phyloP scores from a whole-genome alignment of 2,329 filamentous ascomycete genomes.

The Fusarium oligoseptatum region DNA sequence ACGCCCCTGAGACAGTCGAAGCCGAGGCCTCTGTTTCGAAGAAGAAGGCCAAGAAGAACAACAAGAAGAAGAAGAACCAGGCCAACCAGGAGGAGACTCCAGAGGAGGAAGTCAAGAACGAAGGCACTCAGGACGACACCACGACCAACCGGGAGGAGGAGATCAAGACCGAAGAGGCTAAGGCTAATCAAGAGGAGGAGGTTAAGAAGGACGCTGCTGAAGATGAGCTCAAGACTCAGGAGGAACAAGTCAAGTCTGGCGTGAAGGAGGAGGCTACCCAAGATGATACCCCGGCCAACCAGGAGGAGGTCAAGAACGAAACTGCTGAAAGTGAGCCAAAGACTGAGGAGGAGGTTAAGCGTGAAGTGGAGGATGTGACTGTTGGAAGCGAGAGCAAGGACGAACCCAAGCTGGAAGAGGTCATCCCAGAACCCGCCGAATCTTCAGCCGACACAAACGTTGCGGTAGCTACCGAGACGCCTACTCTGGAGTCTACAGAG shows the following conservation, averaged over 20 bases:
- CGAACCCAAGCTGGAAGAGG: slow-evolving; percentile 3
- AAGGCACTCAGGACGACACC: background rate
- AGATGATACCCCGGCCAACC: background rate
- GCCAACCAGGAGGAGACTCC: slow-evolving; percentile 16
- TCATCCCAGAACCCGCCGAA: background rate
- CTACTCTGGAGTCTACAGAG: background rate
- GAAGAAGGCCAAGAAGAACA: slow-evolving; percentile 53
- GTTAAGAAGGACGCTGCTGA: background rate
- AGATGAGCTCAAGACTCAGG: background rate
- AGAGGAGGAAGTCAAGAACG: slow-evolving; percentile 11
- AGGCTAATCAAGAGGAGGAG: background rate
- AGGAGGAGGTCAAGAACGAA: background rate
- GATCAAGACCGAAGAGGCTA: background rate
- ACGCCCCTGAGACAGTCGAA: slow-evolving; percentile 20
- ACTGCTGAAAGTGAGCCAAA: background rate
- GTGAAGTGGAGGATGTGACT: background rate
- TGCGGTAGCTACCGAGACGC: background rate
- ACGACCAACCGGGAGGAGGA: slow-evolving; percentile 2
- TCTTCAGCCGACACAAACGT: background rate
- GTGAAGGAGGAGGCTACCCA: background rate
- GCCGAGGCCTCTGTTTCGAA: slow-evolving; percentile 21
- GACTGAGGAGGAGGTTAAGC: background rate
- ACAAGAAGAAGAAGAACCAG: slow-evolving; percentile 48
- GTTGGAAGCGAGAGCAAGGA: background rate
- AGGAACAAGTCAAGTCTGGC: background rate